Percentiles rank a stretch among this genome's conserved stretches.
phyloP scores from a whole-genome alignment of 768 basidiomycete genomes.

The Trametes cingulata region DNA sequence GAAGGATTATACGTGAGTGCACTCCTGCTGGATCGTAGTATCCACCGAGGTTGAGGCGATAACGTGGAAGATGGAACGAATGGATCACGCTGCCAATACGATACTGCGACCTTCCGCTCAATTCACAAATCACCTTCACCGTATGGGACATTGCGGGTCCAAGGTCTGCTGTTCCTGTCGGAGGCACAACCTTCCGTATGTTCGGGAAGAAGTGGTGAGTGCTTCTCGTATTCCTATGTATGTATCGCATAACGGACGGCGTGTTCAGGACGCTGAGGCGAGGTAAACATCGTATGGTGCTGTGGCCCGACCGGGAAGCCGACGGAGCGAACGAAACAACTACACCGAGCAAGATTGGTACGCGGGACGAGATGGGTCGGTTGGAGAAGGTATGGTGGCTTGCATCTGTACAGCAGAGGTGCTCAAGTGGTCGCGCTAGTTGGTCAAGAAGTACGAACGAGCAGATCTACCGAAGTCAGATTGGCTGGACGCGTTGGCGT shows the following conservation, averaged over 20 bases:
- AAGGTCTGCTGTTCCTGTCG: constrained; percentile 76
- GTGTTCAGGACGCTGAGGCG: constrained; percentile 77
- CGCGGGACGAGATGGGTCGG: constrained; percentile 91
- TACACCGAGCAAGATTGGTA: constrained; percentile 85
- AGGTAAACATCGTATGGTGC: constrained; percentile 84
- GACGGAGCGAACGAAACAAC: constrained; percentile 80
- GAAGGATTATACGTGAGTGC: constrained; percentile 67
- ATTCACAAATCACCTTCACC: constrained; percentile 88
- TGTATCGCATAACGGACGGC: too few relatives aligned
- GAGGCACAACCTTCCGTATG: constrained; percentile 85
- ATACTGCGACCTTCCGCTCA: constrained; percentile 90
- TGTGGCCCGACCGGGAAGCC: constrained; percentile 85
- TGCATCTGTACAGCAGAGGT: background rate
- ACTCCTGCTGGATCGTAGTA: background rate
- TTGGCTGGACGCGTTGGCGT: constrained; percentile 93
- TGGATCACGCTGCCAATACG: constrained; percentile 90
- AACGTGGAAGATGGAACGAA: constrained; percentile 81
- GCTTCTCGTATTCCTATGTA: too few relatives aligned
- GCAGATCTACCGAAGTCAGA: constrained; percentile 93
- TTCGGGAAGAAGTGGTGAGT: constrained; percentile 92
- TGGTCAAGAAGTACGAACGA: constrained; percentile 94
- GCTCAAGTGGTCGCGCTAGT: constrained; percentile 37
- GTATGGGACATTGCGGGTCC: constrained; percentile 95
- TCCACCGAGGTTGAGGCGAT: background rate
- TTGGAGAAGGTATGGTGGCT: constrained; percentile 73